Percentiles rank a stretch among this genome's conserved stretches.
These are phyloP conservation scores for Cicer cuneatum DNA, from an alignment of 306 rosid species.

Conservation along the genomic window DNA sequence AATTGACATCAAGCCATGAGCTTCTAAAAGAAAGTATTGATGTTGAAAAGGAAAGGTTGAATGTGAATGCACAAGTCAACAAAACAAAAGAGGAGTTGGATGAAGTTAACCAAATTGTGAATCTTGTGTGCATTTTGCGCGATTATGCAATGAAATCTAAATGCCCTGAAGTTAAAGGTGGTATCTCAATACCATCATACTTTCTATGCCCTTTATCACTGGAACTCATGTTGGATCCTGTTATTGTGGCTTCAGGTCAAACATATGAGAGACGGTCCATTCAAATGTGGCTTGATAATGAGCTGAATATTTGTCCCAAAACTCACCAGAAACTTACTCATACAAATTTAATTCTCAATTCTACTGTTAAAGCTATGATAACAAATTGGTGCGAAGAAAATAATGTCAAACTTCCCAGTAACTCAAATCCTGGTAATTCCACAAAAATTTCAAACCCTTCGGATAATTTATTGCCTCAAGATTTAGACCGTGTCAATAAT, in stretches of 20 bases:
- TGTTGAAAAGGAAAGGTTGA: slow-evolving; percentile 78
- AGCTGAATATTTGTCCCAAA: slow-evolving; percentile 82
- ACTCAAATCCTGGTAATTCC: slow-evolving; percentile 43
- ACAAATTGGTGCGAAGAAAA: slow-evolving; percentile 91
- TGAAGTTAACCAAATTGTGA: slow-evolving; percentile 64
- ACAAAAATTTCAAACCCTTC: slow-evolving; percentile 47
- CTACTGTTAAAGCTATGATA: slow-evolving; percentile 92
- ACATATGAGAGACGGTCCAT: slow-evolving; percentile 81
- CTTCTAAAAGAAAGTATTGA: slow-evolving; percentile 83
- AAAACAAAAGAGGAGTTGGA: slow-evolving; percentile 59
- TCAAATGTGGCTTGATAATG: slow-evolving; percentile 86
- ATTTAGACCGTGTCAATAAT: slow-evolving; percentile 51
- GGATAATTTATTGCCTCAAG: slow-evolving; percentile 49
- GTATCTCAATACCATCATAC: slow-evolving; percentile 71
- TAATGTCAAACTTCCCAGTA: slow-evolving; percentile 52
- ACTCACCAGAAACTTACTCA: slow-evolving; percentile 74
- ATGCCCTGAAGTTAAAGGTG: slow-evolving; percentile 53
- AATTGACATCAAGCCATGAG: slow-evolving; percentile 72
- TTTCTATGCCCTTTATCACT: slow-evolving; percentile 88
- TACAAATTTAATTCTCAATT: slow-evolving; percentile 78
- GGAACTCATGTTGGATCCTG: slow-evolving; percentile 92
- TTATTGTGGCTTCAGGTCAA: slow-evolving; percentile 94
- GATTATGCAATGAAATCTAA: slow-evolving; percentile 66
- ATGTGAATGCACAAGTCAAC: slow-evolving; percentile 57
- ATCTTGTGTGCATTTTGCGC: slow-evolving; percentile 67